Evolutionary conservation across 495 filamentous ascomycete genomes (phyloP).

Genomic region (Glonium stellatum): DNA sequence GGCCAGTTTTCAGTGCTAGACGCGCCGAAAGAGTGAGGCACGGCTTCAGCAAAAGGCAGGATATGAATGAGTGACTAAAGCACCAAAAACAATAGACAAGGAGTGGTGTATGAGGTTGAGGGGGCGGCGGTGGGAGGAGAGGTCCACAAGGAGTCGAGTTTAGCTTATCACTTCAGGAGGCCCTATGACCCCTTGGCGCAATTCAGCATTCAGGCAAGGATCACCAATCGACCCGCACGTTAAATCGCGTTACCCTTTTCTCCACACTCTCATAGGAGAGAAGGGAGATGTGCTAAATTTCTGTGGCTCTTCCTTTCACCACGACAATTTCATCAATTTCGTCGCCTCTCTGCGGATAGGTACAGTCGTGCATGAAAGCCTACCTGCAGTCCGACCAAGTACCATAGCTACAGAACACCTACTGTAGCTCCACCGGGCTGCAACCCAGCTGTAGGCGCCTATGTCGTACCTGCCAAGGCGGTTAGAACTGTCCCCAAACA

Average conservation of each 20-base stretch:
- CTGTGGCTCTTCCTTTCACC: neutral
- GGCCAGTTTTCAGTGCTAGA: slow-evolving; percentile 10
- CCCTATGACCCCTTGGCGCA: neutral
- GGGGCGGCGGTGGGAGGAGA: neutral
- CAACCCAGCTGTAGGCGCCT: too few relatives aligned
- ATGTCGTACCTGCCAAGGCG: too few relatives aligned
- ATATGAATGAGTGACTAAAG: slow-evolving; percentile 1
- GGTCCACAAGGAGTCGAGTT: neutral
- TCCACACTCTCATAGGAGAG: neutral
- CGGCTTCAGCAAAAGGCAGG: neutral
- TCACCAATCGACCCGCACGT: neutral
- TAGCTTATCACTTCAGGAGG: slow-evolving; percentile 1
- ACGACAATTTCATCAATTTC: too few relatives aligned
- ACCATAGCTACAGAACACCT: too few relatives aligned
- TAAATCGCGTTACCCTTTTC: neutral
- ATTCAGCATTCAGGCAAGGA: neutral
- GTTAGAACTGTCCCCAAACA: too few relatives aligned
- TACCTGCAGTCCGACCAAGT: too few relatives aligned
- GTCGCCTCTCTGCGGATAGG: too few relatives aligned
- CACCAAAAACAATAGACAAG: neutral
- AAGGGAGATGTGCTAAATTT: neutral
- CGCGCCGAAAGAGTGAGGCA: slow-evolving; percentile 18
- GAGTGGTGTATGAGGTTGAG: neutral
- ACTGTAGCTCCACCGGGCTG: too few relatives aligned
- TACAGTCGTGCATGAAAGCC: too few relatives aligned